phyloP scores from a whole-genome alignment of 1,139 yeast species.

The Diutina pseudorugosa region DNA sequence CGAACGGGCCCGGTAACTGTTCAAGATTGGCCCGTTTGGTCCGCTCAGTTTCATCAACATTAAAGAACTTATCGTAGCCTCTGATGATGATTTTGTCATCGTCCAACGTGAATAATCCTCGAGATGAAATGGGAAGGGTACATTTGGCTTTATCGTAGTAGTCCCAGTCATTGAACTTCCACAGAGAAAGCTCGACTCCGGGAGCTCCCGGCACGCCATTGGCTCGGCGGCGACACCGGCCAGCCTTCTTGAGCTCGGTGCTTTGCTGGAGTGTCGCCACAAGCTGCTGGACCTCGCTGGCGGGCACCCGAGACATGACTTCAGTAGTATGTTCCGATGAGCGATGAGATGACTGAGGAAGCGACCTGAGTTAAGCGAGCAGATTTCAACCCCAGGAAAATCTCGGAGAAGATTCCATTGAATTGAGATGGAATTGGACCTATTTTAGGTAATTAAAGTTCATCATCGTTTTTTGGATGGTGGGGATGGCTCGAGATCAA shows the following conservation, averaged over 20 bases:
- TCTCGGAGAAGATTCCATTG: too few species aligned
- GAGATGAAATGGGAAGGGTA: conserved; percentile 56
- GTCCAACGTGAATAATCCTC: conserved; percentile 67
- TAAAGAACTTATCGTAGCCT: conserved; percentile 94
- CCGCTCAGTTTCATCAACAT: conserved; percentile 47
- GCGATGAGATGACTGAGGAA: not conserved
- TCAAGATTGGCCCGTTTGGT: conserved; percentile 40
- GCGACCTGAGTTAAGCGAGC: too few species aligned
- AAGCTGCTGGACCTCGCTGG: not conserved
- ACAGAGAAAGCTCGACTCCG: conserved; percentile 12
- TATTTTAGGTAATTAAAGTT: too few species aligned
- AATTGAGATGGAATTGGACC: too few species aligned
- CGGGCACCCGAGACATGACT: not conserved
- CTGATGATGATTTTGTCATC: conserved; percentile 49
- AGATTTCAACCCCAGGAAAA: too few species aligned
- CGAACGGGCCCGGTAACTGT: conserved; percentile 64
- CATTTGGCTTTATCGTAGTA: conserved; percentile 43
- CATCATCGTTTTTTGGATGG: too few species aligned
- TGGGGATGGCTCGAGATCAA: too few species aligned
- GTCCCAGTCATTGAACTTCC: conserved; percentile 91
- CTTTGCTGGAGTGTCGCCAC: not conserved
- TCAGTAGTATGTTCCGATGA: not conserved
- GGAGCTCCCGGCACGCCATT: not conserved
- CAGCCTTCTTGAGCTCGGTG: conserved; percentile 2
- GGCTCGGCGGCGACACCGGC: not conserved